These are phyloP conservation scores for Eustoma russellianum DNA, from an alignment of 257 asterid genomes.

Conservation along the genomic window DNA sequence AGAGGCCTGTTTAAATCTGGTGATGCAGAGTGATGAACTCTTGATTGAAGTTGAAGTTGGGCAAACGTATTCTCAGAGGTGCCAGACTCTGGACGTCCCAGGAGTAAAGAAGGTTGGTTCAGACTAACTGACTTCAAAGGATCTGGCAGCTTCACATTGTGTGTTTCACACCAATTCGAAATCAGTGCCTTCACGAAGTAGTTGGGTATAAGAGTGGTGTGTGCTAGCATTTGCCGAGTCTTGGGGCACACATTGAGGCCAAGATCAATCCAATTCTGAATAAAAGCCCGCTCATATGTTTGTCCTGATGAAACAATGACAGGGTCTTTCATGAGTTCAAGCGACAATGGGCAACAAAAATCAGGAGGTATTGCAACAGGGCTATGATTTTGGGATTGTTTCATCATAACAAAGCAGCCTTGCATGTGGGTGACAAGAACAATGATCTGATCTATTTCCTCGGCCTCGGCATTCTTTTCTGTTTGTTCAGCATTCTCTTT, in stretches of 20 bases:
- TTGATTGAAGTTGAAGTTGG: slow-evolving; percentile 17
- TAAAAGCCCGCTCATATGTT: slow-evolving; percentile 29
- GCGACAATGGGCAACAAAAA: slow-evolving; percentile 33
- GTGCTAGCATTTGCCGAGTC: slow-evolving; percentile 27
- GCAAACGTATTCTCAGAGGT: slow-evolving; percentile 8
- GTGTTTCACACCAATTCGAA: slow-evolving; percentile 27
- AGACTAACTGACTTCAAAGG: slow-evolving; percentile 18
- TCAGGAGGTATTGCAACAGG: slow-evolving; percentile 31
- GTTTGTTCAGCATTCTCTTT: slow-evolving; percentile 30
- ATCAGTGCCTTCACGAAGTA: slow-evolving; percentile 32
- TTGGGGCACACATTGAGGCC: slow-evolving; percentile 34
- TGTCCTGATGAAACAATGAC: slow-evolving; percentile 35
- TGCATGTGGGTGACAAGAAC: slow-evolving; percentile 31
- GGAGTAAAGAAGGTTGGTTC: slow-evolving; percentile 22
- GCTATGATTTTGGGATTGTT: slow-evolving; percentile 27
- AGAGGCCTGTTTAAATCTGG: slow-evolving; percentile 19
- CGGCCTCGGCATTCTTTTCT: slow-evolving; percentile 26
- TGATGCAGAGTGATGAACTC: slow-evolving; percentile 18
- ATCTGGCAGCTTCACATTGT: slow-evolving; percentile 28
- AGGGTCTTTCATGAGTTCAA: slow-evolving; percentile 36
- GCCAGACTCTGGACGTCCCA: slow-evolving; percentile 15
- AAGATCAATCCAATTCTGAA: slow-evolving; percentile 29
- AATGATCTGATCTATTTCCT: slow-evolving; percentile 27
- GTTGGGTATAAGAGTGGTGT: slow-evolving; percentile 27
- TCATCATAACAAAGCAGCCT: slow-evolving; percentile 15